These are phyloP conservation scores for Botrytis medusae DNA, from an alignment of 2,329 filamentous ascomycete species.

Conservation along the genomic window DNA sequence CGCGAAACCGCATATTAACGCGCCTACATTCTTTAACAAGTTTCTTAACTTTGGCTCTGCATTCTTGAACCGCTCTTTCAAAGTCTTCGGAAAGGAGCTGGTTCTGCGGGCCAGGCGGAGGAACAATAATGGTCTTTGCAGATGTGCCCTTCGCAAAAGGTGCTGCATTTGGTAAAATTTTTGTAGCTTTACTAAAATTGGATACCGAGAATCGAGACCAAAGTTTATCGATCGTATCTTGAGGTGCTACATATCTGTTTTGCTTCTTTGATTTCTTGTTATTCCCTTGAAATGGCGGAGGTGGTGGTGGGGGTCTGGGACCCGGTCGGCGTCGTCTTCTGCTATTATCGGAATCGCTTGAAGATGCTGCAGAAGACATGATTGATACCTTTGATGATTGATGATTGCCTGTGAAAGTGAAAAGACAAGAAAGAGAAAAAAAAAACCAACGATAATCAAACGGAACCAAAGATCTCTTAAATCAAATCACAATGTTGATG, in stretches of 20 bases:
- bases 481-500: neutral
- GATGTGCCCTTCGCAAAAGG: slow-evolving; percentile 17
- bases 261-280: slow-evolving; percentile 47
- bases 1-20: slow-evolving; percentile 80
- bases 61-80: slow-evolving; percentile 68
- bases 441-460: neutral
- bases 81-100: slow-evolving; percentile 63
- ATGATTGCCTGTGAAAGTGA: neutral
- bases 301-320: slow-evolving; percentile 18
- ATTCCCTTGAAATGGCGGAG: slow-evolving; percentile 19
- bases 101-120: slow-evolving; percentile 51
- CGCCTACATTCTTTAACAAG: slow-evolving; percentile 66
- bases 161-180: slow-evolving; percentile 64
- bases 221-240: slow-evolving; percentile 65
- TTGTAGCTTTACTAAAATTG: slow-evolving; percentile 64
- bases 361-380: slow-evolving; percentile 28
- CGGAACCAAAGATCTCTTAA: neutral
- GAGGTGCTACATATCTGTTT: slow-evolving; percentile 58
- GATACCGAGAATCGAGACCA: slow-evolving; percentile 62
- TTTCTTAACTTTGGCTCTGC: slow-evolving; percentile 61
- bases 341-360: slow-evolving; percentile 31
- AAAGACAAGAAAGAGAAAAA: neutral
- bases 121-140: slow-evolving; percentile 20
- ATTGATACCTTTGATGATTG: slow-evolving; percentile 2
- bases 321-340: slow-evolving; percentile 3